Base-by-base conservation (phyloP, 106 monocot species). In the Dioscorea dumetorum region DNA sequence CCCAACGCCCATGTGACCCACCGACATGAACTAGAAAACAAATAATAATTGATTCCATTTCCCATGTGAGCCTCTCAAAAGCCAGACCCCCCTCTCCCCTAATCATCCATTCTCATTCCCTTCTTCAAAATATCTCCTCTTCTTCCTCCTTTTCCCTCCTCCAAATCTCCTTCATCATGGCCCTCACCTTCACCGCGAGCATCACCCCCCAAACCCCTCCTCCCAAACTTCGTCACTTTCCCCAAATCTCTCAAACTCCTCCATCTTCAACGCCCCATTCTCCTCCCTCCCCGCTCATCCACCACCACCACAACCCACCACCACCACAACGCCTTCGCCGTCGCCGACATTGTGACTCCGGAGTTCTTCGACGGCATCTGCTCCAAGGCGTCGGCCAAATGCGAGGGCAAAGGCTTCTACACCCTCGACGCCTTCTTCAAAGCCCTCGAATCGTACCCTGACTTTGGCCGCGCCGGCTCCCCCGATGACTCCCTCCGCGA, bases 281-380 rank as follows among this genome's bases (percentile, higher is more conserved):
- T 28, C 28, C 28, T 28, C 28, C 28, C 28, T 28, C 28, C 3
- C 28, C 28, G 28, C 3, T 1, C 28, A 28, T 28, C 28, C 28
- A 28, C 28, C 28, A 60, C 68, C 12, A 20, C 24, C 68, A 14
- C 12, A 13, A 34, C 50, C 49, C 78, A 83, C 71, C n/a, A n/a
- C n/a, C n/a, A n/a, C n/a, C 75, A 78, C 74, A 28, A 28, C 28
- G 28, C 28, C 28, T 28, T 28, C 19, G 50, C 71, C 23, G 79
- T 84, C 18, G 61, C 69, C 0, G 77, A 67, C 65, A 67, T 85
- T 57, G 84, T 73, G 6, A 84, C 83, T 21, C 83, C 62, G 19
- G 20, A 17, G 2, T 85, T 85, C 77, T 85, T 85, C 67, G 73
- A 81, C 24, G 70, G 74, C 12, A 81, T 85, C 62, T 77, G 65